A percentile compares a stretch with the other conserved stretches of the same genome.
These are phyloP conservation scores for Moelleriella libera DNA, from an alignment of 2,329 filamentous ascomycete genomes.

Conservation along the genomic window DNA sequence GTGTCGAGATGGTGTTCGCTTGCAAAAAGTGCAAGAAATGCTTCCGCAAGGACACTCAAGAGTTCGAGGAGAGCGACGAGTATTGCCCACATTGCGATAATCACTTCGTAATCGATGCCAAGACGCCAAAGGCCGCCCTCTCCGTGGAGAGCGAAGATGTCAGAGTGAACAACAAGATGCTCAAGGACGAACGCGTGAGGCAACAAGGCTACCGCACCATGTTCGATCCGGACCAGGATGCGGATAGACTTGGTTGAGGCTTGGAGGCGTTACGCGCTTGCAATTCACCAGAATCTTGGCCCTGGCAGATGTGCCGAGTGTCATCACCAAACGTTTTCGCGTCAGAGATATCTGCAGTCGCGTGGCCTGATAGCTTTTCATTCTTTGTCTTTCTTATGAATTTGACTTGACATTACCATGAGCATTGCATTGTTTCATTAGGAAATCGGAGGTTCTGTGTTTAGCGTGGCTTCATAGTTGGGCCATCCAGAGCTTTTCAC, in stretches of 20 bases:
- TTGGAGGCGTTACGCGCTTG: background rate
- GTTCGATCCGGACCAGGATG: constrained; percentile 63
- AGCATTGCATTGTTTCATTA: too few species aligned
- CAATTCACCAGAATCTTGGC: too few species aligned
- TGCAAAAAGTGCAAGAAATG: constrained; percentile 99
- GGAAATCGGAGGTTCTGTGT: too few species aligned
- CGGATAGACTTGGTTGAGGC: constrained; percentile 61
- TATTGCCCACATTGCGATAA: constrained; percentile 99
- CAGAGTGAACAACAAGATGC: constrained; percentile 74
- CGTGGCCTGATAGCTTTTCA: too few species aligned
- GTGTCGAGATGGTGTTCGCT: constrained; percentile 80
- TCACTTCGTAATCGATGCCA: constrained; percentile 86
- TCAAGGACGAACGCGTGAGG: constrained; percentile 75
- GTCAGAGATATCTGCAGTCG: too few species aligned
- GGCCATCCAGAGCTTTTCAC: too few species aligned
- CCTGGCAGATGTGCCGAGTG: too few species aligned
- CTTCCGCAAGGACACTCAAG: constrained; percentile 83
- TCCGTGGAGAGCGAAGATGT: constrained; percentile 87
- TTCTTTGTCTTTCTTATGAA: too few species aligned
- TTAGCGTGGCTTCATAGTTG: too few species aligned
- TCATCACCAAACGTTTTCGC: too few species aligned
- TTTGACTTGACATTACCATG: too few species aligned
- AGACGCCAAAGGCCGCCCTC: constrained; percentile 68
- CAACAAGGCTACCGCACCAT: constrained; percentile 45
- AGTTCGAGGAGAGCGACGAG: constrained; percentile 95